Evolutionary conservation across 108 stramenopile genomes (phyloP), one percentile per base, ranked within the genome.

Genomic region (Conticribra weissflogii): DNA sequence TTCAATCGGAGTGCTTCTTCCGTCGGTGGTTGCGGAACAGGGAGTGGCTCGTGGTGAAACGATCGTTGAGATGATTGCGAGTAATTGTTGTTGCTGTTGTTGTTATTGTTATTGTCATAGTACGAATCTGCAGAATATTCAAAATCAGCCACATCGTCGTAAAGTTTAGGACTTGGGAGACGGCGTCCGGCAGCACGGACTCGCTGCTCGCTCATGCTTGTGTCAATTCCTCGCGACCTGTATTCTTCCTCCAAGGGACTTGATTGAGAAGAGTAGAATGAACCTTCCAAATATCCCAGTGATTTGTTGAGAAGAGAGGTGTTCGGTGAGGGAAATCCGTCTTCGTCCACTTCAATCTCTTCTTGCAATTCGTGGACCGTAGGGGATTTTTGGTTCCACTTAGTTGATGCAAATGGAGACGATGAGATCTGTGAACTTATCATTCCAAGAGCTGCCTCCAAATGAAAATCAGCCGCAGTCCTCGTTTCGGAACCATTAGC

Each of bases 401-500:
- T 29, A 18, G 29, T 0, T n/a, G 46, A 3, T 45, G 61, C 21
- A 23, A 23, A 51, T 4, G 50, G 21, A n/a, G 50, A n/a, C 3
- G 19, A 21, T 3, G 19, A 51, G 15, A n/a, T 5, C 21, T 51
- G 19, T 51, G 50, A 32, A 44, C 15, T 47, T 18, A 24, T 27
- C 63, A 48, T 59, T 21, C 52, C 63, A 25, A 71, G 59, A 41
- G 69, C 69, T 44, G 64, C 50, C 47, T 61, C 70, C 22, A 79
- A 67, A 54, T 67, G 69, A 45, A 66, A 24, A 72, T 79, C 71
- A 27, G 78, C 78, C 19, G 66, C 71, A 27, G 71, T 79, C 45
- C 44, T 71, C 17, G 46, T 68, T 33, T 62, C 59, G 3, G 70
- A 71, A 24, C 59, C 54, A 62, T 55, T 54, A 25, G 50, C 19